Percentiles rank a stretch among this genome's conserved stretches.
Evolutionary conservation across 1,284 basidiomycete species (phyloP).

Genomic region (Cryptococcus sp.): DNA sequence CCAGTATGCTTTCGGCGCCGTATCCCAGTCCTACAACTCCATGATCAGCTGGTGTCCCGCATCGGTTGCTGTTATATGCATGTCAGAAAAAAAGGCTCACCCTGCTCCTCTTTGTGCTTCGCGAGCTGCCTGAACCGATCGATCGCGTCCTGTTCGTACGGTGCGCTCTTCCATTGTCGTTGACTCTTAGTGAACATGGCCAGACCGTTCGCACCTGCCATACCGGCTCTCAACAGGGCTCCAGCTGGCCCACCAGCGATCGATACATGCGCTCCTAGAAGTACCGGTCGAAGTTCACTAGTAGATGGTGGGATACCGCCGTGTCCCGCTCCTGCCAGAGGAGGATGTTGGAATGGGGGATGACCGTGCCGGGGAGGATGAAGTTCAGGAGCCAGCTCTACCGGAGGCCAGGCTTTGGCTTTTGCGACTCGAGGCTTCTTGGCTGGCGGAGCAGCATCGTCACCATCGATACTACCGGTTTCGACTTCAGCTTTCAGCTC

Average conservation of each 20-base stretch:
- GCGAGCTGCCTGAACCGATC: constrained; percentile 47
- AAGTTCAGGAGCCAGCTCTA: constrained; percentile 38
- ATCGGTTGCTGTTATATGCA: too few species aligned
- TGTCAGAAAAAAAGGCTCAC: too few species aligned
- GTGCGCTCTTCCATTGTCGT: constrained; percentile 71
- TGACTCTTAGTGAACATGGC: constrained; percentile 83
- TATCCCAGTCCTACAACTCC: constrained; percentile 58
- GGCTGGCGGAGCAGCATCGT: constrained; percentile 5
- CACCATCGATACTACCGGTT: constrained; percentile 1
- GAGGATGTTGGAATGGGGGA: constrained; percentile 31
- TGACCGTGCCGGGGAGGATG: constrained; percentile 44
- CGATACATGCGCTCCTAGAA: constrained; percentile 77
- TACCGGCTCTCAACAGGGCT: constrained; percentile 67
- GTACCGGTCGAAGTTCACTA: constrained; percentile 23
- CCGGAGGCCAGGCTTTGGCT: constrained; percentile 38
- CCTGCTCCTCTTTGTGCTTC: constrained; percentile 51
- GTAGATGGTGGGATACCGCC: constrained; percentile 25
- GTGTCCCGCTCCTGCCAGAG: constrained; percentile 15
- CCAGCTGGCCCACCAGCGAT: constrained; percentile 77
- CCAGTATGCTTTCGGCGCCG: constrained; percentile 63
- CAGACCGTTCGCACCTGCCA: constrained; percentile 76
- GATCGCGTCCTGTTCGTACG: constrained; percentile 36
- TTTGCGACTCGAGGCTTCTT: constrained; percentile 29
- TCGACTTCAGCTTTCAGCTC: not conserved
- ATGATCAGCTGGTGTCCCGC: not conserved